These are phyloP conservation scores for Verticillium longisporum DNA, from an alignment of 2,329 filamentous ascomycete species.

Conservation along the genomic window DNA sequence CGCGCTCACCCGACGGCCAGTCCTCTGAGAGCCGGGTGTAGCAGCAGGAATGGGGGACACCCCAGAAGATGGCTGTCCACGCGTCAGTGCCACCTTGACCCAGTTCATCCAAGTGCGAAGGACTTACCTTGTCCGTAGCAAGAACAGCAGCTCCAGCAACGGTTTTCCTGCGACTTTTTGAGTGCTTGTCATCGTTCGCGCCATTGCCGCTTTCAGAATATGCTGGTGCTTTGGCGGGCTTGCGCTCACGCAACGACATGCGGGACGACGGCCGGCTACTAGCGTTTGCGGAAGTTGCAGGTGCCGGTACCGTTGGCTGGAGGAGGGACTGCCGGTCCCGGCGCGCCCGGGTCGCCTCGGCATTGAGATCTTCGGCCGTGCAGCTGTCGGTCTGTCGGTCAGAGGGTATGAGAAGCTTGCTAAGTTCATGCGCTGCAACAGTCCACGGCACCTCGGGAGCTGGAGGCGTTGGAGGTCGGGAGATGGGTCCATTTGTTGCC, in stretches of 20 bases:
- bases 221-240: constrained; percentile 40
- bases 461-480: constrained; percentile 54
- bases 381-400: constrained; percentile 71
- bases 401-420: constrained; percentile 71
- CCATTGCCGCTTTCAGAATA: constrained; percentile 42
- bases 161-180: constrained; percentile 52
- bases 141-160: constrained; percentile 46
- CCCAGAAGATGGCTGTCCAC: neutral
- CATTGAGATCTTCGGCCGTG: constrained; percentile 70
- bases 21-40: constrained; percentile 21
- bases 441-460: constrained; percentile 82
- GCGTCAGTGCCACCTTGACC: neutral
- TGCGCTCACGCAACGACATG: constrained; percentile 69
- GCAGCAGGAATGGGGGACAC: neutral
- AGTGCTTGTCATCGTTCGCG: constrained; percentile 28
- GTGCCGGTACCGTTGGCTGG: constrained; percentile 25
- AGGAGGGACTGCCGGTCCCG: constrained; percentile 57
- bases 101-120: neutral
- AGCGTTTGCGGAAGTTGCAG: constrained; percentile 15
- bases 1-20: constrained; percentile 42
- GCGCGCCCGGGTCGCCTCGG: constrained; percentile 55
- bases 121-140: constrained; percentile 32
- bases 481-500: constrained; percentile 25
- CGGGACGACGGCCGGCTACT: constrained; percentile 44
- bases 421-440: constrained; percentile 72